Base-by-base conservation (phyloP, 1,139 yeast genomes). In the Yamadazyma pseudoaaseri region DNA sequence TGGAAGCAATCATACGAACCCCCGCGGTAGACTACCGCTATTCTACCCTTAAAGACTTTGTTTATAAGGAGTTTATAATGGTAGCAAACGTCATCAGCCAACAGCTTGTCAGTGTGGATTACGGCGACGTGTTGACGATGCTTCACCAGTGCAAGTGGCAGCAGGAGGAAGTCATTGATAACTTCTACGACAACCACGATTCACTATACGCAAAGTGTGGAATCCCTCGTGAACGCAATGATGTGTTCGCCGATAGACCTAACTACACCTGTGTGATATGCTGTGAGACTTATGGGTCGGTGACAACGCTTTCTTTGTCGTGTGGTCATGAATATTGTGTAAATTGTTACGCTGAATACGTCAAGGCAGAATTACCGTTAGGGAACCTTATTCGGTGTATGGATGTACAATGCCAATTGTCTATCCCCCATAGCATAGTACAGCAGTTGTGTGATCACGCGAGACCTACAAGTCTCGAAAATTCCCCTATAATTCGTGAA, bases 261-360 rank as follows among this genome's bases (percentile, higher is more conserved):
- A 55, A 57, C 18, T 81, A 70, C 44, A 46, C 57, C 17, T 89
- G 97, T 51, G 50, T 58, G 10, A 80, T 89, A 12, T 89, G 97
- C 56, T 86, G 90, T 55, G 85, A 81, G 13, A 70, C 67, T 1
- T 63, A 62, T 22, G 47, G 51, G 0, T 49, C 53, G 5, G 56
- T 65, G 31, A 37, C 48, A 14, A 65, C 77, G 1, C 86, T 80
- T 50, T 60, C 73, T 3, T 56, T 86, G 16, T 67, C 69, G 17
- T 92, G 97, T 55, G 71, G 70, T 6, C 97, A 90, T 55, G 65
- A 62, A 33, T 85, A 68, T 46, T 92, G 97, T 52, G 44, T 66
- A 2, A 62, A 60, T 14, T 92, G 97, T 55, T 90, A 82, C 52
- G 54, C 63, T 13, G 69, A 66, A 24, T 89, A 86, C 50, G 58